Conservation (phyloP, 371 early-diverging fungal genomes). For the Lichtheimia hyalospora region DNA sequence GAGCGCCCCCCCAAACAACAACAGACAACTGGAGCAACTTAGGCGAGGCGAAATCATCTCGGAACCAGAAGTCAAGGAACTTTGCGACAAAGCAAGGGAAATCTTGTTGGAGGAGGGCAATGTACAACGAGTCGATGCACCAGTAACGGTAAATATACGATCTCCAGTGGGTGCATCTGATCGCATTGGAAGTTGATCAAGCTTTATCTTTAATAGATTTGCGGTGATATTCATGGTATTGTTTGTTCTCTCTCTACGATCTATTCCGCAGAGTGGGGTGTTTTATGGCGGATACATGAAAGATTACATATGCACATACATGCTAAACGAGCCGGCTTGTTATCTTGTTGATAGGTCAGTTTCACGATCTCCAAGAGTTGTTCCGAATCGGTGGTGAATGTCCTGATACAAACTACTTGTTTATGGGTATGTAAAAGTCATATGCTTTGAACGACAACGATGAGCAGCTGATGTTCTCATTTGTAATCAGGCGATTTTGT, state of each 20-base stretch:
- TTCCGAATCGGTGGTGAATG: conserved; percentile 96
- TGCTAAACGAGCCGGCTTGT: neutral
- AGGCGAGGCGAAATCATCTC: conserved; percentile 89
- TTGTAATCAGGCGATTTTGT: conserved; percentile 93
- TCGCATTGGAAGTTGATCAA: neutral
- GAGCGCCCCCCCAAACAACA: neutral
- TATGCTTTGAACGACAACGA: neutral
- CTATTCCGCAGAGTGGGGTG: neutral
- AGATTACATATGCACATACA: too few relatives aligned
- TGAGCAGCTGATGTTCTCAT: neutral
- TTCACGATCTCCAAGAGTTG: conserved; percentile 94
- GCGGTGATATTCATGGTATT: conserved; percentile 96
- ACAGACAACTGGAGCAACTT: conserved; percentile 85
- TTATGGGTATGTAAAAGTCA: conserved; percentile 78
- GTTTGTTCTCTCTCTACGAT: neutral
- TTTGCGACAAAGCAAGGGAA: conserved; percentile 93
- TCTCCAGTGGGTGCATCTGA: neutral
- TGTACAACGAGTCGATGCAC: conserved; percentile 95
- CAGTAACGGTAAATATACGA: conserved; percentile 81
- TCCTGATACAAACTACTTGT: conserved; percentile 96
- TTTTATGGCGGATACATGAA: too few relatives aligned
- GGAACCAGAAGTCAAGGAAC: conserved; percentile 89
- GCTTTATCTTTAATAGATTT: conserved; percentile 66
- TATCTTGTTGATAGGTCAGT: conserved; percentile 67
- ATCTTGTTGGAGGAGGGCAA: conserved; percentile 95